A percentile compares a stretch with the other conserved stretches of the same genome.
phyloP scores from a whole-genome alignment of 345 rosid genomes.

The Clausena lansium region DNA sequence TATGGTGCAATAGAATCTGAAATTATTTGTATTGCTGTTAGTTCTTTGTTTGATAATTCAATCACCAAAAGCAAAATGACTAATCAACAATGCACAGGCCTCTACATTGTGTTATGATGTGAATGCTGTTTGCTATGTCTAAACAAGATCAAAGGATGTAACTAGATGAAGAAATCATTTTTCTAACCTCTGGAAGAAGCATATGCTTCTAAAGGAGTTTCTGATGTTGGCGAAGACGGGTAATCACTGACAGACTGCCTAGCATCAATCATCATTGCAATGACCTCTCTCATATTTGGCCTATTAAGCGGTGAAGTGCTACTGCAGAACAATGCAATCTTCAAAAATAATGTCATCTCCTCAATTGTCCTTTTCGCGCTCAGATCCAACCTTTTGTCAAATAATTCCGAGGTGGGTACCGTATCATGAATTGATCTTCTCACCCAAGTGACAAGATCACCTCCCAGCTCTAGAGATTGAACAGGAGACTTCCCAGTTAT shows the following conservation, averaged over 20 bases:
- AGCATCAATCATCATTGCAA: slow-evolving; percentile 65
- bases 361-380: slow-evolving; percentile 35
- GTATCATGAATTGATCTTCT: slow-evolving; percentile 50
- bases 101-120: background rate
- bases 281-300: slow-evolving; percentile 79
- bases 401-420: slow-evolving; percentile 42
- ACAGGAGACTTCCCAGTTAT: slow-evolving; percentile 75
- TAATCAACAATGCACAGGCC: background rate
- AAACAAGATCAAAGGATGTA: no score
- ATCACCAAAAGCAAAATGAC: background rate
- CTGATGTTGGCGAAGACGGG: slow-evolving; percentile 38
- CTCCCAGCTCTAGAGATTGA: slow-evolving; percentile 80
- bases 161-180: background rate
- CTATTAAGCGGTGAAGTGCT: slow-evolving; percentile 57
- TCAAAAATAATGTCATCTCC: slow-evolving; percentile 65
- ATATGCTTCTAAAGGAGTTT: slow-evolving; percentile 33
- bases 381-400: slow-evolving; percentile 51
- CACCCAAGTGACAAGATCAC: slow-evolving; percentile 79
- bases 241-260: slow-evolving; percentile 33
- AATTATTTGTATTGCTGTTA: background rate
- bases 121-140: background rate
- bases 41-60: background rate
- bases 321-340: slow-evolving; percentile 80
- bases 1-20: background rate
- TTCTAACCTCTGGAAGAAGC: slow-evolving; percentile 23